A percentile compares a stretch with the other conserved stretches of the same genome.
These are phyloP conservation scores for Mycosarcoma mackinlayi DNA, from an alignment of 1,284 basidiomycete genomes.

Conservation along the genomic window DNA sequence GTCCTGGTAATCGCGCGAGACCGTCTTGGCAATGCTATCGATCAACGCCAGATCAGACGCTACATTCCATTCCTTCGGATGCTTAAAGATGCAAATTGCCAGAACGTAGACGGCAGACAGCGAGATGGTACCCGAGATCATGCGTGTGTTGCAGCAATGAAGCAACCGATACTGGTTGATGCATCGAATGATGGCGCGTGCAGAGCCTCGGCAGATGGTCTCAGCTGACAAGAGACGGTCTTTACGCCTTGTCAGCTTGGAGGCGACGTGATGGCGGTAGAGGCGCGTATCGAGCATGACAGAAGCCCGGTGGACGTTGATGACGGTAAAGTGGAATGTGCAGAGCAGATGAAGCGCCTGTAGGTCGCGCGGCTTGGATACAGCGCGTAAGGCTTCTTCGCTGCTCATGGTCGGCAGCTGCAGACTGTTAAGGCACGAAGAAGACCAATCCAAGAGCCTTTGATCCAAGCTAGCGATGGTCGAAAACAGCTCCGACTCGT, in stretches of 20 bases:
- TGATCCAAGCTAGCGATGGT: slow-evolving; percentile 12
- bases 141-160: slow-evolving; percentile 7
- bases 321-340: slow-evolving; percentile 17
- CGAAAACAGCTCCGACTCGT: slow-evolving; percentile 5
- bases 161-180: slow-evolving; percentile 13
- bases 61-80: slow-evolving; percentile 13
- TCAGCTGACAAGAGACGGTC: slow-evolving; percentile 12
- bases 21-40: slow-evolving; percentile 13
- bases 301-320: slow-evolving; percentile 18
- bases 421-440: background rate
- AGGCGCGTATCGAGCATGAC: slow-evolving; percentile 16
- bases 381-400: slow-evolving; percentile 14
- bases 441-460: slow-evolving; percentile 12
- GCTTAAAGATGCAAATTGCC: slow-evolving; percentile 22
- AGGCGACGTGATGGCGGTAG: slow-evolving; percentile 9
- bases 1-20: slow-evolving; percentile 2
- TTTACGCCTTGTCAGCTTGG: slow-evolving; percentile 5
- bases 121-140: slow-evolving; percentile 14
- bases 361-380: slow-evolving; percentile 5
- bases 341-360: slow-evolving; percentile 13
- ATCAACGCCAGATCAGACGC: slow-evolving; percentile 13
- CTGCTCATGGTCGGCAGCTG: slow-evolving; percentile 10
- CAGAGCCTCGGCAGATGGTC: slow-evolving; percentile 11
- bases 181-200: slow-evolving; percentile 13
- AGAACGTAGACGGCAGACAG: slow-evolving; percentile 15